Percentiles rank a stretch among this genome's conserved stretches.
These are phyloP conservation scores for Cicer yamashitae DNA, from an alignment of 306 rosid genomes.

Conservation along the genomic window DNA sequence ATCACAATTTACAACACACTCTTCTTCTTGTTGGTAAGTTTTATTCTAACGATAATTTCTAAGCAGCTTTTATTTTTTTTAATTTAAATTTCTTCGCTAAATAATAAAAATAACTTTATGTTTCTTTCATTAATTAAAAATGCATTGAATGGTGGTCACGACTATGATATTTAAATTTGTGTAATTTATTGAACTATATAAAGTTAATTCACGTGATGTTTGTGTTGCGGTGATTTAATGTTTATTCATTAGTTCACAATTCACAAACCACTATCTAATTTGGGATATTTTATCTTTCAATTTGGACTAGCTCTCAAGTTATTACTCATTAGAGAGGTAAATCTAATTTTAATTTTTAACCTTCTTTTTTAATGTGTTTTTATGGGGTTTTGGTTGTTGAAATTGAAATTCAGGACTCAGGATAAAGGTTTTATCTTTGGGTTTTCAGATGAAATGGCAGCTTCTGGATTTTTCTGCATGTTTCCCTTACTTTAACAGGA, in stretches of 20 bases:
- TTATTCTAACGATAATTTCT: background rate
- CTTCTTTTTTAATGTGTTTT: background rate
- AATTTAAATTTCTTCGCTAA: background rate
- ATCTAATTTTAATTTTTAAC: background rate
- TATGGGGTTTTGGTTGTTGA: conserved; percentile 1
- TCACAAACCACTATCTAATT: conserved; percentile 8
- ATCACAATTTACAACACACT: conserved; percentile 14
- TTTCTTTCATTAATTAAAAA: conserved; percentile 25
- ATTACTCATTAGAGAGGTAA: conserved; percentile 27
- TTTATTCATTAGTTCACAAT: conserved; percentile 1
- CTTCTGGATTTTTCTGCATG: conserved; percentile 3
- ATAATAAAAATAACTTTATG: background rate
- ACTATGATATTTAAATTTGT: conserved; percentile 2
- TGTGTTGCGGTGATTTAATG: conserved; percentile 35
- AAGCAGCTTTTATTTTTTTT: background rate
- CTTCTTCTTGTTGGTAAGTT: conserved; percentile 40
- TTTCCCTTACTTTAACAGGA: background rate
- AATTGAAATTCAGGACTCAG: background rate
- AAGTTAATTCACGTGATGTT: conserved; percentile 20
- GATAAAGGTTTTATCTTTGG: background rate
- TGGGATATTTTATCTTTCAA: conserved; percentile 23
- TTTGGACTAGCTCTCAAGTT: conserved; percentile 7
- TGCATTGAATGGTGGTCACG: conserved; percentile 5
- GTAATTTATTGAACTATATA: conserved; percentile 13
- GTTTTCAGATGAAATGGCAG: conserved; percentile 32